A percentile compares a stretch with the other conserved stretches of the same genome.
Conservation (phyloP, 768 basidiomycete species). For the Hericium erinaceus region DNA sequence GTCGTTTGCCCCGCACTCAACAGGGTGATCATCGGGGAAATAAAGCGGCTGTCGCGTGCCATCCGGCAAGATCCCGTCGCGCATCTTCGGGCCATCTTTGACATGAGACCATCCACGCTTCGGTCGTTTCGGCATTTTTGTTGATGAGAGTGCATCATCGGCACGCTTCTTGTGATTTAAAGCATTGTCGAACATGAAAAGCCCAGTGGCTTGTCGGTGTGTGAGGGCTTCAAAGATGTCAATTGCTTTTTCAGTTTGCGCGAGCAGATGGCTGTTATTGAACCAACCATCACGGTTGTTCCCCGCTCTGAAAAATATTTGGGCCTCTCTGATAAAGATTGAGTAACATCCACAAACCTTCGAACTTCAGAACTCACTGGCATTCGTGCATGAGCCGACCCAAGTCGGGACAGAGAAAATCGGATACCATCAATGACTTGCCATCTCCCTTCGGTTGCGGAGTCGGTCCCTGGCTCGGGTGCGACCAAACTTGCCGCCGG, state of each 20-base stretch:
- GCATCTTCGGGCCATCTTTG: background rate
- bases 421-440: background rate
- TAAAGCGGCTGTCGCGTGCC: background rate
- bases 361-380: slow-evolving; percentile 8
- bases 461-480: slow-evolving; percentile 12
- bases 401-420: slow-evolving; percentile 19
- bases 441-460: slow-evolving; percentile 27
- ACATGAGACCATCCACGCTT: background rate
- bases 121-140: background rate
- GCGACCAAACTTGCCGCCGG: slow-evolving; percentile 20
- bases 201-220: background rate
- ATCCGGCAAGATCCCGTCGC: background rate
- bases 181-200: slow-evolving; percentile 24
- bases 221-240: slow-evolving; percentile 24
- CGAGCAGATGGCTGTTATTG: slow-evolving; percentile 16
- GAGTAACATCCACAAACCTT: background rate
- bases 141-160: background rate
- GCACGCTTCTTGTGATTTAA: slow-evolving; percentile 19
- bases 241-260: slow-evolving; percentile 20
- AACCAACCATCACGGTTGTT: slow-evolving; percentile 26
- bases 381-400: slow-evolving; percentile 17
- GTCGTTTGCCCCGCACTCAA: too few relatives aligned
- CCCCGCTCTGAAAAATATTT: slow-evolving; percentile 21
- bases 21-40: background rate
- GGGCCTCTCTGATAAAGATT: slow-evolving; percentile 5